A percentile compares a stretch with the other conserved stretches of the same genome.
These are phyloP conservation scores for Sonneratia alba DNA, from an alignment of 345 rosid species.

Conservation along the genomic window DNA sequence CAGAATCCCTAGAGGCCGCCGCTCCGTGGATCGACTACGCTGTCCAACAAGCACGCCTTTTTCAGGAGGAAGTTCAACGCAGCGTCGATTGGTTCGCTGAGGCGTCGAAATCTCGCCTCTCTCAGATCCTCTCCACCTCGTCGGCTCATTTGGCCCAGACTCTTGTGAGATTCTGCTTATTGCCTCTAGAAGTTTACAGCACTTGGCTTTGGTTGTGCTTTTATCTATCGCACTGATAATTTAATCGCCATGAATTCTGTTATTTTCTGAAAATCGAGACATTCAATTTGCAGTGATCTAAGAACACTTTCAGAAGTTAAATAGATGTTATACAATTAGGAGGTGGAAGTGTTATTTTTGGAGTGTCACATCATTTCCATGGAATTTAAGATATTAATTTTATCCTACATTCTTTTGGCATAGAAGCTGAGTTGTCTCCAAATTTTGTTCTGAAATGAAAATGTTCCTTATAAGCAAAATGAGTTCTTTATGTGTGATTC, in stretches of 20 bases:
- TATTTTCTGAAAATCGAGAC: not conserved
- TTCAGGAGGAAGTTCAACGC: constrained; percentile 40
- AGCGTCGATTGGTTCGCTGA: constrained; percentile 37
- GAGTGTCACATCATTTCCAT: not conserved
- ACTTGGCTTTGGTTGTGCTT: not conserved
- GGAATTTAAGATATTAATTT: not conserved
- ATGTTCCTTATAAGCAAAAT: not conserved
- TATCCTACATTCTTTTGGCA: no score
- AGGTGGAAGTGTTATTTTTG: not conserved
- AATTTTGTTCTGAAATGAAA: not conserved
- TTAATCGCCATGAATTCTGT: not conserved
- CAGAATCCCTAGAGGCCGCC: constrained; percentile 8
- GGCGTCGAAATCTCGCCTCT: constrained; percentile 43
- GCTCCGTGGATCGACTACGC: constrained; percentile 70
- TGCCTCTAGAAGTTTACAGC: not conserved
- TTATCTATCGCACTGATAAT: not conserved
- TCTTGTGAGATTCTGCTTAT: constrained; percentile 26
- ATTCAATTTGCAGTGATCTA: not conserved
- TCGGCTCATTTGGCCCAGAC: constrained; percentile 50
- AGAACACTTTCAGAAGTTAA: not conserved
- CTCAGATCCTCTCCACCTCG: constrained; percentile 51
- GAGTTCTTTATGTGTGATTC: not conserved
- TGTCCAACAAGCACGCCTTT: constrained; percentile 46
- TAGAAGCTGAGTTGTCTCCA: not conserved
- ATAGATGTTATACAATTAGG: not conserved